Evolutionary conservation across 345 rosid species (phyloP).

Genomic region (Rhodamnia argentea): DNA sequence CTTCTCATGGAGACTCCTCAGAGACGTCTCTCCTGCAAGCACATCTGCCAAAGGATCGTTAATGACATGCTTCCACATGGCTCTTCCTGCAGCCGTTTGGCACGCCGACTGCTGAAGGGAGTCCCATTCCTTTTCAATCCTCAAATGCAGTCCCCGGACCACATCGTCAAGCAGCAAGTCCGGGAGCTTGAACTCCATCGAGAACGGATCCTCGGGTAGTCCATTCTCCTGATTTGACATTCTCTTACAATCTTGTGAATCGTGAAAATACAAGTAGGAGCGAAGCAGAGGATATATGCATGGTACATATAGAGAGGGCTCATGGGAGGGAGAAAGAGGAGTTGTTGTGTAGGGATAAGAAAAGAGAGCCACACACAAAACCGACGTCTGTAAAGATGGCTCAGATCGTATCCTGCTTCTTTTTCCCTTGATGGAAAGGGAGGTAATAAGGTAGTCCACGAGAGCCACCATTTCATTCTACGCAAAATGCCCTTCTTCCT

Average conservation of each 20-base stretch:
- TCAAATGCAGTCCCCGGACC: conserved; percentile 49
- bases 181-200: conserved; percentile 57
- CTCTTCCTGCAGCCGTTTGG: conserved; percentile 91
- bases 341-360: conserved; percentile 52
- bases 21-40: conserved; percentile 76
- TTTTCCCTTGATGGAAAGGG: conserved; percentile 19
- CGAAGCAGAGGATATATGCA: conserved; percentile 8
- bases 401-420: conserved; percentile 43
- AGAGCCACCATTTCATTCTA: conserved; percentile 10
- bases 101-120: conserved; percentile 61
- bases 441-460: conserved; percentile 51
- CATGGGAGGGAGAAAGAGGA: background rate
- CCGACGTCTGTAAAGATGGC: conserved; percentile 40
- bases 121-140: conserved; percentile 62
- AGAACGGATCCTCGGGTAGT: conserved; percentile 20
- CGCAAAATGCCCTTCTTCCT: conserved; percentile 4
- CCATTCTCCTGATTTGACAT: conserved; percentile 35
- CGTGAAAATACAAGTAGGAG: conserved; percentile 4
- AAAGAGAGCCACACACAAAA: conserved; percentile 96
- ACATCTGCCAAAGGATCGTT: conserved; percentile 70
- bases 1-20: conserved; percentile 63
- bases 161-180: conserved; percentile 23
- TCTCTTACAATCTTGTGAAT: conserved; percentile 8
- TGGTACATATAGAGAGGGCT: conserved; percentile 5
- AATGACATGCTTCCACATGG: conserved; percentile 76